Evolutionary conservation across 2,329 filamentous ascomycete species (phyloP), one percentile per base, ranked within the genome.

Genomic region (Clarireedia monteithiana): DNA sequence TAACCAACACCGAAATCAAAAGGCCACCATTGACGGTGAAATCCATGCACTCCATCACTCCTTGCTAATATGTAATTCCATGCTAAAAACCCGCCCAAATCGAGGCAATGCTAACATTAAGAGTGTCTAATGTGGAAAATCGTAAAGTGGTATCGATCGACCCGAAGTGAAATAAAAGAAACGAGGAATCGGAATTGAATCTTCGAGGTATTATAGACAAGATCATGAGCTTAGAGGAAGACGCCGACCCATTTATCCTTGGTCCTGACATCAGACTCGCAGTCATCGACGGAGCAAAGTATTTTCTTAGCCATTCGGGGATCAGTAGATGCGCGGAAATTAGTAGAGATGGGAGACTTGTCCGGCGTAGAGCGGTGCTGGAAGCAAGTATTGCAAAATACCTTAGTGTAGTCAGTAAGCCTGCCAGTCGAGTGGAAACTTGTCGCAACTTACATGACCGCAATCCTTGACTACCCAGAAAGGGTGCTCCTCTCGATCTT

Each of bases 381-480:
- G 62, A 76, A 85, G 69, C 83, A 86, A 7, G 74, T 73, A 57
- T 77, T 77, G 69, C 83, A 86, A 65, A 83, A 86, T 14, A 85
- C 82, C 82, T 85, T 44, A 26, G 55, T 6, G 20, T 49, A 30
- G 48, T 71, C 58, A 71, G 62, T 36, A 59, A 53, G 44, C 10
- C 12, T 45, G 26, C 48, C 14, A 38, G 20, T 34, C 15, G 9
- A 40, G 12, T 46, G 63, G 23, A 56, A 34, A 26, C 56, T 20
- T 20, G 20, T 14, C n/a, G 17, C 42, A 12, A 76, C 81, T 71
- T 79, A 97, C 94, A 74, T 99, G 94, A 61, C 94, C 94, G 69
- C 94, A 99, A 51, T 80, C 80, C 71, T 91, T 96, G 38, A 94
- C 79, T 0, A 94, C 86, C 91, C 91, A 97, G 60, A 97, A 92